These are phyloP conservation scores for Alternaria rosae DNA, from an alignment of 2,329 filamentous ascomycete genomes.

Conservation along the genomic window DNA sequence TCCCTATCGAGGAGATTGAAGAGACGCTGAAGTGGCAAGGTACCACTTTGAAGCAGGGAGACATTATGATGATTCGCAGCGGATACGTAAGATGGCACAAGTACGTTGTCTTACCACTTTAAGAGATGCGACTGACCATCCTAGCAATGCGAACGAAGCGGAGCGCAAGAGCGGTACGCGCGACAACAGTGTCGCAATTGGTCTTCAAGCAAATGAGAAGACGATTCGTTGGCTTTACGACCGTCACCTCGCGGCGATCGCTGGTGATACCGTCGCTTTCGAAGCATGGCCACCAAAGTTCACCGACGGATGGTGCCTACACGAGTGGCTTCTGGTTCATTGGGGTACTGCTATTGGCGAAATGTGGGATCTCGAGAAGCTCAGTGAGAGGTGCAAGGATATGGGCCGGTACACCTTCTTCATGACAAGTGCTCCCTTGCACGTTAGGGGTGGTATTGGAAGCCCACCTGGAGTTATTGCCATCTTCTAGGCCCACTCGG, in stretches of 20 bases:
- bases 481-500: slow-evolving; percentile 29
- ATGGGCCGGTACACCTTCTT: slow-evolving; percentile 66
- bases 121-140: not conserved
- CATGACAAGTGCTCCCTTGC: slow-evolving; percentile 66
- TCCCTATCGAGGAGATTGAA: slow-evolving; percentile 39
- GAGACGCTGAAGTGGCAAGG: slow-evolving; percentile 43
- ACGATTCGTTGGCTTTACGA: slow-evolving; percentile 50
- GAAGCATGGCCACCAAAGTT: slow-evolving; percentile 47
- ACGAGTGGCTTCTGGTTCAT: slow-evolving; percentile 43
- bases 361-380: slow-evolving; percentile 56
- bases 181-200: slow-evolving; percentile 44
- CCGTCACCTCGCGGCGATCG: slow-evolving; percentile 46
- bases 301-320: slow-evolving; percentile 42
- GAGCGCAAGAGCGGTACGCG: slow-evolving; percentile 41
- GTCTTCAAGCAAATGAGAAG: slow-evolving; percentile 43
- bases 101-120: slow-evolving; percentile 14
- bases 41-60: slow-evolving; percentile 37
- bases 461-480: slow-evolving; percentile 48
- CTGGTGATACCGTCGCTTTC: slow-evolving; percentile 52
- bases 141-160: slow-evolving; percentile 33
- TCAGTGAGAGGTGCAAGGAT: slow-evolving; percentile 62
- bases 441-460: slow-evolving; percentile 59
- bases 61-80: slow-evolving; percentile 47
- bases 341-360: slow-evolving; percentile 46
- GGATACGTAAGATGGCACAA: slow-evolving; percentile 58